A percentile compares a stretch with the other conserved stretches of the same genome.
phyloP scores from a whole-genome alignment of 2,329 filamentous ascomycete species.

The Xylariales sp. region DNA sequence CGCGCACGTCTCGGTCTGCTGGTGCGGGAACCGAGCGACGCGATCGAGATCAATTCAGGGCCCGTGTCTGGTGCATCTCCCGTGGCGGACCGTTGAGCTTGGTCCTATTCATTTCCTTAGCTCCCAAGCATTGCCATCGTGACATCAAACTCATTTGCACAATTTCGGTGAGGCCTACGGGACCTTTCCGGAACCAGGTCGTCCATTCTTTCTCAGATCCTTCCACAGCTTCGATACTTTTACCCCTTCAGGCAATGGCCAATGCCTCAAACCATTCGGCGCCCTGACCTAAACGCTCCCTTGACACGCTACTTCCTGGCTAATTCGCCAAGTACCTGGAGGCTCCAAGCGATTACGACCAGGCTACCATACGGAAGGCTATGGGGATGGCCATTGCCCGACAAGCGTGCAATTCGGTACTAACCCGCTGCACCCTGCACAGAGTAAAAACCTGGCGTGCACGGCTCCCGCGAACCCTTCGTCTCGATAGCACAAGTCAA shows the following conservation, averaged over 20 bases:
- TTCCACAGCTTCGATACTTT: background rate
- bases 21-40: background rate
- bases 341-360: background rate
- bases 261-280: too few relatives aligned
- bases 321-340: background rate
- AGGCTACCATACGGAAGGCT: too few relatives aligned
- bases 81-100: constrained; percentile 8
- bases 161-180: constrained; percentile 11
- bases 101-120: background rate
- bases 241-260: too few relatives aligned
- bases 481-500: too few relatives aligned
- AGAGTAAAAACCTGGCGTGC: too few relatives aligned
- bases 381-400: too few relatives aligned
- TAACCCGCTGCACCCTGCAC: too few relatives aligned
- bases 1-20: constrained; percentile 1
- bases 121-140: constrained; percentile 4
- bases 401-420: too few relatives aligned
- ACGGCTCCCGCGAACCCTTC: too few relatives aligned
- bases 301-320: background rate
- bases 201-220: background rate
- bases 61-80: constrained; percentile 10
- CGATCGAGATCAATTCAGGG: constrained; percentile 5
- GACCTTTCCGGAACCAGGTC: background rate
- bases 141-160: constrained; percentile 9
- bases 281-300: background rate